Conservation (phyloP, 305 asterid genomes). For the Solanum hybrid region DNA sequence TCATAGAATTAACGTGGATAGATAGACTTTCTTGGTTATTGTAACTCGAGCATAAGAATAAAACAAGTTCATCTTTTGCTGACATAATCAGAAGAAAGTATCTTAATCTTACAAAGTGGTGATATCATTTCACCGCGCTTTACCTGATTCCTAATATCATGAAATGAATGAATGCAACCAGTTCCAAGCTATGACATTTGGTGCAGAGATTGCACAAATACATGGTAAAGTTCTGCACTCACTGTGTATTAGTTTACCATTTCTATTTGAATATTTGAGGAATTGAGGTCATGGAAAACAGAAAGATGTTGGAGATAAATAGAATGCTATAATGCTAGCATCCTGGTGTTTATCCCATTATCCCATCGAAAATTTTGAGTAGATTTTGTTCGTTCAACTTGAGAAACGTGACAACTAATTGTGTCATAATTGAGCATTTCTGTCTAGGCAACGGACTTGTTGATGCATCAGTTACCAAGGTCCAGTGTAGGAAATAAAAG, state of each 20-base stretch:
- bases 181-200: not conserved
- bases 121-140: not conserved
- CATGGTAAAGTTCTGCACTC: not conserved
- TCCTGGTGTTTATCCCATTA: not conserved
- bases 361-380: not conserved
- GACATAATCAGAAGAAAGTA: not conserved
- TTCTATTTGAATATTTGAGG: not conserved
- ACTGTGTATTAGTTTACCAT: not conserved
- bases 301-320: not conserved
- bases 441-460: not conserved
- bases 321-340: not conserved
- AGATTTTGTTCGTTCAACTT: not conserved
- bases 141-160: not conserved
- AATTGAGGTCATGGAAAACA: not conserved
- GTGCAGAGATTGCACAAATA: not conserved
- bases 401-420: not conserved
- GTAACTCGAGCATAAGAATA: not conserved
- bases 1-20: not conserved
- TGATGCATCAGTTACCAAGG: not conserved
- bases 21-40: not conserved
- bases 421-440: not conserved
- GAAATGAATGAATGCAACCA: not conserved
- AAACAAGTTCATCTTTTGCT: not conserved
- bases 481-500: not conserved
- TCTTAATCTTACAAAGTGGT: not conserved